Conservation (phyloP, 192 early-diverging fungal species). For the Entomortierella chlamydospora region DNA sequence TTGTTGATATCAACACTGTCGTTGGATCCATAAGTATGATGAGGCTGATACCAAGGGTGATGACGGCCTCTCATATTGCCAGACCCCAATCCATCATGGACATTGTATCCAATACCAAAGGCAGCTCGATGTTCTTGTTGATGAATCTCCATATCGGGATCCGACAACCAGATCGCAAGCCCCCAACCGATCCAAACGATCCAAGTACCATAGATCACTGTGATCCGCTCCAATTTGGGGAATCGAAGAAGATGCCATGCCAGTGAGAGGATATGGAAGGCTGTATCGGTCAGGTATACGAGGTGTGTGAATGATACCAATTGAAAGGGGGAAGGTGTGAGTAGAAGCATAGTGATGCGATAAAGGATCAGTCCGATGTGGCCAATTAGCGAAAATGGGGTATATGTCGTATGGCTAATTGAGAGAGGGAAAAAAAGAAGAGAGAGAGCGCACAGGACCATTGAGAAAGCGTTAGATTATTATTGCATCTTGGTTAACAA, state of each 20-base stretch:
- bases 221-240: slow-evolving; percentile 57
- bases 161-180: slow-evolving; percentile 54
- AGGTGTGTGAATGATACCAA: slow-evolving; percentile 58
- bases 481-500: background rate
- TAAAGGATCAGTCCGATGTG: slow-evolving; percentile 54
- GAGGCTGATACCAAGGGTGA: slow-evolving; percentile 8
- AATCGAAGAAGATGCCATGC: slow-evolving; percentile 57
- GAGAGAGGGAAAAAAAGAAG: too few species aligned
- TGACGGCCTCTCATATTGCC: background rate
- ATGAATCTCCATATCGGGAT: slow-evolving; percentile 53
- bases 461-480: too few species aligned
- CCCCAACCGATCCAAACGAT: slow-evolving; percentile 68
- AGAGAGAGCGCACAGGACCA: background rate
- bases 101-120: slow-evolving; percentile 25
- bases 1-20: slow-evolving; percentile 24
- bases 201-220: slow-evolving; percentile 70
- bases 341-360: slow-evolving; percentile 47
- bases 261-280: slow-evolving; percentile 61
- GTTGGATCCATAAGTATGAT: slow-evolving; percentile 4
- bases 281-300: slow-evolving; percentile 55
- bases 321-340: slow-evolving; percentile 46
- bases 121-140: slow-evolving; percentile 45
- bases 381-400: slow-evolving; percentile 46
- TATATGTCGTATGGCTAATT: slow-evolving; percentile 55
- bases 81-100: background rate